Evolutionary conservation across 2,329 filamentous ascomycete species (phyloP).

Genomic region (Hypoxylon sp.): DNA sequence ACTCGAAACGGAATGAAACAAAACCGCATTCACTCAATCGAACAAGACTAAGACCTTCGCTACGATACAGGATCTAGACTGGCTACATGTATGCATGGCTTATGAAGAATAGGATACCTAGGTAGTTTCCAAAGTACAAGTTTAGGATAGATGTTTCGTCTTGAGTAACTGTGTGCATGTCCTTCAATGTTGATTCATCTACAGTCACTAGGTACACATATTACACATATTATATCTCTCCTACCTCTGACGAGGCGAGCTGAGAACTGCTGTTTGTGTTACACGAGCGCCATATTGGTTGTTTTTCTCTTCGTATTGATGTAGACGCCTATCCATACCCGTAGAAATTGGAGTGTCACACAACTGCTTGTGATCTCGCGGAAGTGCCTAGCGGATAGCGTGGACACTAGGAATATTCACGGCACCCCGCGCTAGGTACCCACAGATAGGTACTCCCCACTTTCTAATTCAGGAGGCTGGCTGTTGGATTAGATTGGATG

Average conservation of each 20-base stretch:
- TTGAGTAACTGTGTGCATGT: conserved; percentile 22
- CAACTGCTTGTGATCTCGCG: background rate
- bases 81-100: conserved; percentile 30
- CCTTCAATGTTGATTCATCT: conserved; percentile 6
- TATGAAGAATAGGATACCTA: conserved; percentile 20
- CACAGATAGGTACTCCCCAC: conserved; percentile 1
- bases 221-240: background rate
- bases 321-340: background rate
- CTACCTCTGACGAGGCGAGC: conserved; percentile 5
- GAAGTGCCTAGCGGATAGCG: background rate
- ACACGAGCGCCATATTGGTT: background rate
- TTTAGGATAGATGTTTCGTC: conserved; percentile 12
- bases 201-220: background rate
- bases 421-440: background rate
- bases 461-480: conserved; percentile 6
- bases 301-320: background rate
- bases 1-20: conserved; percentile 13
- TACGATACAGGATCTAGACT: conserved; percentile 39
- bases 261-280: conserved; percentile 6
- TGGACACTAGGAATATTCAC: background rate
- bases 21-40: conserved; percentile 18
- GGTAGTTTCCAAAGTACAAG: conserved; percentile 20
- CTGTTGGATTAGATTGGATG: background rate
- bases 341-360: background rate
- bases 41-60: conserved; percentile 23